phyloP scores from a whole-genome alignment of 768 basidiomycete species.

The Rhodotorula babjevae region DNA sequence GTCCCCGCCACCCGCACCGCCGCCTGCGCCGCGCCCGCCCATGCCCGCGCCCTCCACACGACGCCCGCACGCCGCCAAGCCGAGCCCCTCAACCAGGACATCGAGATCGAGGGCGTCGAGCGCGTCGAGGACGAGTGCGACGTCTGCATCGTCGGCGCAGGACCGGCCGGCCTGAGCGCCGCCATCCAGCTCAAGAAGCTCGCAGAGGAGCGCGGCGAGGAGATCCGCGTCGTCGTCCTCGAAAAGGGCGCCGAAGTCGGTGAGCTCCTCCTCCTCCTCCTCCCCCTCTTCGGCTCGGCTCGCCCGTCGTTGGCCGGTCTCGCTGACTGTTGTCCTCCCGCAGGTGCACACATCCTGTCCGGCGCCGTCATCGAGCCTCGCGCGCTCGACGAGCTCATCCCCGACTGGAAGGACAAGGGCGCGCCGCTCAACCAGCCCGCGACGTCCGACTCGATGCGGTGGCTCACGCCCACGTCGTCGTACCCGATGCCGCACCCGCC shows the following conservation, averaged over 20 bases:
- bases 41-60: neutral
- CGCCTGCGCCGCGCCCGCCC: neutral
- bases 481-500: conserved; percentile 91
- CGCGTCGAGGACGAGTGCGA: conserved; percentile 87
- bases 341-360: conserved; percentile 89
- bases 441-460: conserved; percentile 74
- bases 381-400: conserved; percentile 83
- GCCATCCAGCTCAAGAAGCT: conserved; percentile 93
- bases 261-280: conserved; percentile 48
- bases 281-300: neutral
- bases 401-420: conserved; percentile 67
- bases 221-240: conserved; percentile 83
- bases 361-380: conserved; percentile 92
- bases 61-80: neutral
- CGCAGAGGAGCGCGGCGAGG: conserved; percentile 66
- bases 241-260: conserved; percentile 94
- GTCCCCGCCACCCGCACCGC: neutral
- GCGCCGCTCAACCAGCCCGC: conserved; percentile 80
- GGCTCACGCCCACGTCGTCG: conserved; percentile 63
- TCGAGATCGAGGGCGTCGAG: conserved; percentile 55
- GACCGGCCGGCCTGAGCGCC: conserved; percentile 91
- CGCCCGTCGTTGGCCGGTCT: neutral
- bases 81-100: conserved; percentile 26
- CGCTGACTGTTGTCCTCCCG: neutral
- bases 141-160: conserved; percentile 93